Evolutionary conservation across 768 basidiomycete species (phyloP), one percentile per base, ranked within the genome.

Genomic region (Suillus placidus): DNA sequence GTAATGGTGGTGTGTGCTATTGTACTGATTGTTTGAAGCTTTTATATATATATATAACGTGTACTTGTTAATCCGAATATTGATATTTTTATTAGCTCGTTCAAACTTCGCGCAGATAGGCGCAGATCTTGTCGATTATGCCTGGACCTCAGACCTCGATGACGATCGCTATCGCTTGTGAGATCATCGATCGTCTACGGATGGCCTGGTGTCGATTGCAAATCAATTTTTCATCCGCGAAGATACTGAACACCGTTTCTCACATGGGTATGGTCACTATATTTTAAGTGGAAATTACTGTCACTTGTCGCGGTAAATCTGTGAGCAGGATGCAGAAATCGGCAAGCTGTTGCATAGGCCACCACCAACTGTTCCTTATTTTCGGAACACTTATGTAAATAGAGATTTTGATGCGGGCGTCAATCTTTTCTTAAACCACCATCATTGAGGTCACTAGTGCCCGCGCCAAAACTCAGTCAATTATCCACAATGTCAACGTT

Each of bases 401-500:
- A 32, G 18, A n/a, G 30, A 16, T 1, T 30, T 52, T 52, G 16
- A 16, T 52, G 30, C 20, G 52, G 26, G 54, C 54, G 54, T n/a
- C 54, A 55, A 34, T 55, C 32, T 20, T 34, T 34, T 54, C 52
- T 54, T 34, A 32, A 54, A 30, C 30, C 30, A 54, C 30, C 18
- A 2, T 23, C 23, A 49, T 49, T 12, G n/a, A 47, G 45, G 45
- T 23, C n/a, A 42, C 37, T 10, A 37, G 2, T 26, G 37, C 58
- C 14, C 37, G 23, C 20, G 34, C 16, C 3, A 35, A 23, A 55
- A 23, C 20, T 34, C 23, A 9, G 8, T 42, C 20, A 9, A 6
- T 42, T 62, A 18, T 52, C 37, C 38, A 60, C 70, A 61, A 74
- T 76, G 73, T 68, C 79, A 43, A 79, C 77, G 34, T 74, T 82